Base-by-base conservation (phyloP, 73 alveolate species). In the Blepharisma japonicum region DNA sequence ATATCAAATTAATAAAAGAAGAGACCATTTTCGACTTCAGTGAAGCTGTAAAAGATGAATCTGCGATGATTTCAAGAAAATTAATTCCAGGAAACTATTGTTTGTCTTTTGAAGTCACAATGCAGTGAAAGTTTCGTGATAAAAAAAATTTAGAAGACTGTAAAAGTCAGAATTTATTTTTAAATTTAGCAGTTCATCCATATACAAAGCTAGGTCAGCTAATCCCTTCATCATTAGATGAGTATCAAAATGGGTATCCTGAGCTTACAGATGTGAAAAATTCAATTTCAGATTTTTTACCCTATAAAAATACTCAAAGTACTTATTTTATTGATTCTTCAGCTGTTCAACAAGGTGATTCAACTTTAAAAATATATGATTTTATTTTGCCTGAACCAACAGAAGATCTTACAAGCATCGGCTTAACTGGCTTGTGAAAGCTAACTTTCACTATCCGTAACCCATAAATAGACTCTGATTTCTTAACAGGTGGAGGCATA, bases 351-450 rank as follows among this genome's bases (percentile, higher is more conserved):
- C 14, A 61, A 25, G 46, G 23, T 3, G 42, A 32, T 32, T 32
- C 42, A 2, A 14, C 23, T 1, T 18, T 61, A 9, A 25, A n/a
- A 9, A 61, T 2, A 25, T 61, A 61, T 61, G 18, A 25, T n/a
- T 25, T 61, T 25, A 61, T 11, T 2, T n/a, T 61, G 47, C 74
- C 74, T 14, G 46, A 61, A 5, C 14, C 23, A 14, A 25, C 47
- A 1, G 74, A 61, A 2, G 38, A 18, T 0, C 14, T 61, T n/a
- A 61, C n/a, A 39, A 9, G 2, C 14, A 14, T 61, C 5, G 74
- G 74, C 18, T 61, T 18, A 14, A 61, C 74, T 20, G 74, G 74
- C 18, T 25, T 61, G 39, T 61, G 74, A 39, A 11, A 61, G 74
- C 49, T 61, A 14, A 61, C 74, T 25, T 61, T 61, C 5, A 9